Base-by-base conservation (phyloP, 1,284 basidiomycete species). In the Anthracocystis panici-leucophaei region DNA sequence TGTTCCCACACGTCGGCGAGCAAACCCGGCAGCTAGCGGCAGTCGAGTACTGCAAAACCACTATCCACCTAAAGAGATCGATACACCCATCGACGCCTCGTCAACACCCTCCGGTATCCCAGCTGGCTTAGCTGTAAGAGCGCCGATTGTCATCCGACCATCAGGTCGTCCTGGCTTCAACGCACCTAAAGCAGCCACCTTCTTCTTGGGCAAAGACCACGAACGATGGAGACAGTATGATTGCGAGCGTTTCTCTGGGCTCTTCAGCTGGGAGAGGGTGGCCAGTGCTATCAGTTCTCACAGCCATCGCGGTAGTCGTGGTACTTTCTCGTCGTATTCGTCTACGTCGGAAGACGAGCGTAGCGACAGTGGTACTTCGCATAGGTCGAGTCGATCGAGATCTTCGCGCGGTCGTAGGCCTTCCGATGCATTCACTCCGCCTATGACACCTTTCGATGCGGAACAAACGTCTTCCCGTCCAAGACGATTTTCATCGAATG, bases 161-260 rank as follows among this genome's bases (percentile, higher is more conserved):
- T 75, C 72, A 7, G 67, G 72, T 51, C 65, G 67, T 20, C 72
- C 75, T 6, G 66, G 69, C n/a, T 68, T 69, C 58, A 74, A 46
- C 20, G 70, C 70, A 7, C 70, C 70, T 4, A 79, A 76, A 40
- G 78, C 75, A 0, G 75, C 80, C 42, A 81, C 82, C 8, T 65
- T 84, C 45, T 82, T 82, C 49, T 67, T 84, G 7, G 82, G 82
- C 23, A 82, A 82, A 50, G 82, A 84, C 33, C 66, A 79, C 65
- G 82, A 84, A 57, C 76, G 82, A 58, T 84, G 82, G 82, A 72
- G 77, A 11, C 68, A 59, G 11, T 73, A 79, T 35, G 77, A 79
- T 25, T 57, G 65, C 21, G 79, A 80, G 38, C 64, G 64, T 21
- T 72, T 77, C 61, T 66, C 65, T 6, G 65, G 67, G 29, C 48